phyloP scores from a whole-genome alignment of 1,284 basidiomycete species.

The Apiotrichum gracile region DNA sequence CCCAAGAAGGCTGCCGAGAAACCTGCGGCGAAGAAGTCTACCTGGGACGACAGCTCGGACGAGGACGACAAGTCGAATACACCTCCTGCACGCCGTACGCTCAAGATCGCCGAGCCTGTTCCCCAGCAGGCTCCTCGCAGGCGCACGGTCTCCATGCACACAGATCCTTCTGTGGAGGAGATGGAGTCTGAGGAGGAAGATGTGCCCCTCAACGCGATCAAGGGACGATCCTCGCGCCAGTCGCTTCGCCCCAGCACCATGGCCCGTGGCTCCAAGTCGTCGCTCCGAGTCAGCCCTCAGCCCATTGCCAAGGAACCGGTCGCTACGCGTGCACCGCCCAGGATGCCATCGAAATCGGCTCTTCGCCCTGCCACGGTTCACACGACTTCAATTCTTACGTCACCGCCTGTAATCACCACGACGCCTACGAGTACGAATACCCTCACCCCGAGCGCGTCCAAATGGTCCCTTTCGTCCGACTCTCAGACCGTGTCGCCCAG shows the following conservation, averaged over 20 bases:
- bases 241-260: background rate
- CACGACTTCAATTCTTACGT: background rate
- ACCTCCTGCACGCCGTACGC: background rate
- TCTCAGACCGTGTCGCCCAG: constrained; percentile 7
- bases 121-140: background rate
- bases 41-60: constrained; percentile 20
- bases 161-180: background rate
- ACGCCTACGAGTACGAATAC: background rate
- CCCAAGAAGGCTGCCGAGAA: constrained; percentile 1
- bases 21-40: background rate
- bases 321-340: background rate
- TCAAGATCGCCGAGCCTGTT: constrained; percentile 1
- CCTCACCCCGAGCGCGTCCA: constrained; percentile 7
- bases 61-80: constrained; percentile 9
- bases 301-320: no score
- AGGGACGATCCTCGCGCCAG: constrained; percentile 1
- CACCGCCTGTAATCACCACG: background rate
- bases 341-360: background rate
- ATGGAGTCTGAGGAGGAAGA: constrained; percentile 1
- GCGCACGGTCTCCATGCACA: background rate
- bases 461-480: constrained; percentile 16
- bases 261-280: background rate
- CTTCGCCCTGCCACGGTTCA: background rate
- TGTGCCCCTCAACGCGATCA: constrained; percentile 2
- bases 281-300: background rate